Conservation (phyloP, 805 yeast species). For the Metschnikowia reukaufii region DNA sequence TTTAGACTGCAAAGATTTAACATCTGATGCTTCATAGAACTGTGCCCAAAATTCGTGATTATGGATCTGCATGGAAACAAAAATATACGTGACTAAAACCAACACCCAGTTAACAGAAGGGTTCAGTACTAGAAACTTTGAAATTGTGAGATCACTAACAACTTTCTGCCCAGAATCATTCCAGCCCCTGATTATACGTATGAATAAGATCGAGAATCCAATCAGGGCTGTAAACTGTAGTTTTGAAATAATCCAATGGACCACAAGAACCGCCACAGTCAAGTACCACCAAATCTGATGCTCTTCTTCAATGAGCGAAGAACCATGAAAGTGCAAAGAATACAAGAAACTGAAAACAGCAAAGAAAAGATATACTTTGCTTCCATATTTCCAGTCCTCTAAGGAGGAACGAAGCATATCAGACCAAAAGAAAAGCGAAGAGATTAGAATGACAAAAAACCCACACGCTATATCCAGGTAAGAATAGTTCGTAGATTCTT, state of each 20-base stretch:
- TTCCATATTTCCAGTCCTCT: not conserved
- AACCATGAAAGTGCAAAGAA: conserved; percentile 79
- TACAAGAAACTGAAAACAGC: conserved; percentile 41
- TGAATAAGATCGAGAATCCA: conserved; percentile 27
- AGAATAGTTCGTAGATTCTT: conserved; percentile 72
- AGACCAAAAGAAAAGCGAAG: conserved; percentile 4
- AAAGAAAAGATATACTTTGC: conserved; percentile 6
- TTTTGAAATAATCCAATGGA: conserved; percentile 12
- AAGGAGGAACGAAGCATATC: not conserved
- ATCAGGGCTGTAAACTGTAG: conserved; percentile 3
- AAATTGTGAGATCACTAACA: conserved; percentile 39
- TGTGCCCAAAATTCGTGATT: conserved; percentile 27
- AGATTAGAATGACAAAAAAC: conserved; percentile 15
- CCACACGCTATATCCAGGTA: conserved; percentile 45
- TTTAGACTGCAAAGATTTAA: conserved; percentile 8
- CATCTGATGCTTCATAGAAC: not conserved
- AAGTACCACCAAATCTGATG: conserved; percentile 91
- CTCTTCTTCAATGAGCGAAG: conserved; percentile 83
- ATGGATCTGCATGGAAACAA: conserved; percentile 20
- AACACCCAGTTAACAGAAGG: conserved; percentile 48
- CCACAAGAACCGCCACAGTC: conserved; percentile 18
- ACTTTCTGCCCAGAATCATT: conserved; percentile 88
- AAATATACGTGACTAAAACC: conserved; percentile 40
- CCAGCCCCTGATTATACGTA: conserved; percentile 77
- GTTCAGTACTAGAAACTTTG: conserved; percentile 39